Conservation (phyloP, 805 yeast species). For the Zygotorulaspora florentina region DNA sequence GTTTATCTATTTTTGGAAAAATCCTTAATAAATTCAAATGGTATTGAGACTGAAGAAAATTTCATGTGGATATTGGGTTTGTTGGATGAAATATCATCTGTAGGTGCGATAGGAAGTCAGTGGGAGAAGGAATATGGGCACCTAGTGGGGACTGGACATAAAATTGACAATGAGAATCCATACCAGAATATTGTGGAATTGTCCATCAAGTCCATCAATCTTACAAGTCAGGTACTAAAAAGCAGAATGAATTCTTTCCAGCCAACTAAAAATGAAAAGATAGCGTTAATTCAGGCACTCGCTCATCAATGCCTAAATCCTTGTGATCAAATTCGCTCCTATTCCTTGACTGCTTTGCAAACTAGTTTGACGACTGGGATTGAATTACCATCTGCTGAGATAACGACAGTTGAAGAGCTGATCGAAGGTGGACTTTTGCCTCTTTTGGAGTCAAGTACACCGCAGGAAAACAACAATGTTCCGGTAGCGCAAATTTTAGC, state of each 20-base stretch:
- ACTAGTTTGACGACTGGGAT: conserved; percentile 38
- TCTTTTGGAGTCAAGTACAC: conserved; percentile 22
- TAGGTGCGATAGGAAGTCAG: conserved; percentile 75
- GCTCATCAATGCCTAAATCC: conserved; percentile 90
- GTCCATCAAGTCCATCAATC: conserved; percentile 57
- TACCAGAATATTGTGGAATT: conserved; percentile 52
- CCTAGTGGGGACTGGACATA: conserved; percentile 41
- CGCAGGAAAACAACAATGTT: conserved; percentile 11
- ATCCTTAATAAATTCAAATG: conserved; percentile 32
- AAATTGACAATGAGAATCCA: conserved; percentile 43
- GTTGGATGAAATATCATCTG: conserved; percentile 73
- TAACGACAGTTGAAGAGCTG: conserved; percentile 48
- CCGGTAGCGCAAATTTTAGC: conserved; percentile 67
- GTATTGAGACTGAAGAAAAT: conserved; percentile 44
- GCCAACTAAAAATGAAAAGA: conserved; percentile 34
- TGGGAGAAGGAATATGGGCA: conserved; percentile 62
- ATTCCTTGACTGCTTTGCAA: conserved; percentile 61
- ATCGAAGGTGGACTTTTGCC: conserved; percentile 77
- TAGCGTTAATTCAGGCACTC: conserved; percentile 71
- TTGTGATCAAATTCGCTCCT: conserved; percentile 66
- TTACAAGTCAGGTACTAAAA: conserved; percentile 51
- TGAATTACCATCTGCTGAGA: conserved; percentile 35
- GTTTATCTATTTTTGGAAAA: conserved; percentile 48
- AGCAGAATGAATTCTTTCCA: conserved; percentile 16
- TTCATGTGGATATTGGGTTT: conserved; percentile 66